Evolutionary conservation across 306 rosid genomes (phyloP).

Genomic region (Sesbania bispinosa): DNA sequence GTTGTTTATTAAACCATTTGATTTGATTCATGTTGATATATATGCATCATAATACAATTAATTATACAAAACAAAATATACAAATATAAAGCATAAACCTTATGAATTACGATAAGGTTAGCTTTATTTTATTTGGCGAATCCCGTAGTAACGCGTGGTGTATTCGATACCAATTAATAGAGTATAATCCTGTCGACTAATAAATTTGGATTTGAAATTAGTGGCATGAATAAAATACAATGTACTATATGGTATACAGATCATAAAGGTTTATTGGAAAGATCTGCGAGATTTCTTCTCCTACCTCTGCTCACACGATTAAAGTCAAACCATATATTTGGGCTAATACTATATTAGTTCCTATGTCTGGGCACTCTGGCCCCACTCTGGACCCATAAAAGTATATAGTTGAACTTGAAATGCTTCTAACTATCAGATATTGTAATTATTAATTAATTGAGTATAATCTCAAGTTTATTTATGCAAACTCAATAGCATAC

Average conservation of each 20-base stretch:
- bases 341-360: background rate
- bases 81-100: background rate
- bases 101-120: background rate
- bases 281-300: constrained; percentile 26
- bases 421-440: too few species aligned
- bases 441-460: too few species aligned
- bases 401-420: too few species aligned
- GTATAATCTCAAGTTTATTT: too few species aligned
- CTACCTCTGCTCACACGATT: background rate
- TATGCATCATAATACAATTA: background rate
- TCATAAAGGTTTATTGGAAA: constrained; percentile 3
- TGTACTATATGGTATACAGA: background rate
- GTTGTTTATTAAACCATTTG: background rate
- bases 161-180: background rate
- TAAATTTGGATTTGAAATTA: constrained; percentile 10
- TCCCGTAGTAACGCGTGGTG: background rate
- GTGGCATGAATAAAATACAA: constrained; percentile 6
- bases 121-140: background rate
- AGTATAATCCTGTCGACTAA: background rate
- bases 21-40: background rate
- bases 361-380: background rate
- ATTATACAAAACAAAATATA: background rate
- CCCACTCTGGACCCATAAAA: too few species aligned
- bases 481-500: too few species aligned
- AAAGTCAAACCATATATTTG: constrained; percentile 15